A percentile compares a stretch with the other conserved stretches of the same genome.
These are phyloP conservation scores for Solanum paucissectum DNA, from an alignment of 257 asterid species.

Conservation along the genomic window DNA sequence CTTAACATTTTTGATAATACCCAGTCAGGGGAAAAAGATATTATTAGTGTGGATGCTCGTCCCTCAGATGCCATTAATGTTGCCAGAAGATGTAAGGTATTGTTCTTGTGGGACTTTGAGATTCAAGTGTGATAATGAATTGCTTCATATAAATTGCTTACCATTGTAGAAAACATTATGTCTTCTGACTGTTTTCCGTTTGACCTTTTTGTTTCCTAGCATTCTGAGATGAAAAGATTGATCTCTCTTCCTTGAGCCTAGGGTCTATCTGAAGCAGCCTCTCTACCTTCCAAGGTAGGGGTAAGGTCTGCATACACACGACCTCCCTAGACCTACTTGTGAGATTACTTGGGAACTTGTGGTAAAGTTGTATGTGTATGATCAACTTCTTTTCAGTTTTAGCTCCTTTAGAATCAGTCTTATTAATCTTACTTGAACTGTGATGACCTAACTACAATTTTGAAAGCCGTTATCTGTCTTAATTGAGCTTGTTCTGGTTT, in stretches of 20 bases:
- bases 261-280: neutral
- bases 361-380: neutral
- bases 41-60: constrained; percentile 25
- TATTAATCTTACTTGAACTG: neutral
- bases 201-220: neutral
- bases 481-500: neutral
- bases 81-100: constrained; percentile 36
- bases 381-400: neutral
- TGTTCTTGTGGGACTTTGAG: neutral
- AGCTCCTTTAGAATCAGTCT: neutral
- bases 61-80: constrained; percentile 37
- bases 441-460: neutral
- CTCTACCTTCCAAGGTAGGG: neutral
- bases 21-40: constrained; percentile 24
- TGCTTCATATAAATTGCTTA: neutral
- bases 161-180: neutral
- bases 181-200: neutral
- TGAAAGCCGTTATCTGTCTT: neutral
- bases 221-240: neutral
- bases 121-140: neutral
- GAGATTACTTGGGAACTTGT: neutral
- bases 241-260: neutral
- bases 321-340: neutral
- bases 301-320: neutral
- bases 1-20: neutral